phyloP scores from a whole-genome alignment of 1,284 basidiomycete species.

The Melampsora americana region DNA sequence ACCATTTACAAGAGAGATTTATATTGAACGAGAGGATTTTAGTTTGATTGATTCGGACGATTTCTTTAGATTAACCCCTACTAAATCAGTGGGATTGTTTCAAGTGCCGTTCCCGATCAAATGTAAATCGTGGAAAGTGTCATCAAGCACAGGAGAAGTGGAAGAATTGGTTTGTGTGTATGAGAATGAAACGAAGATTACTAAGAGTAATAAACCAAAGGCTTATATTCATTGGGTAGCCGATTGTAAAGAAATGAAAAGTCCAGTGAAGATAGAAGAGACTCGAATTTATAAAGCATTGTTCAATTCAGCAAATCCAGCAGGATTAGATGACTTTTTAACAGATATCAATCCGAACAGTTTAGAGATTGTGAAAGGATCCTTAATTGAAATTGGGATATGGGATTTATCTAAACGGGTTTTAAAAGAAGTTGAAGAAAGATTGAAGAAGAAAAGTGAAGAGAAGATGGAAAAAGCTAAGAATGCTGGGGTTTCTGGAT shows the following conservation, averaged over 20 bases:
- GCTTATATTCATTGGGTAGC: slow-evolving; percentile 98
- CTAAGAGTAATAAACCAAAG: slow-evolving; percentile 71
- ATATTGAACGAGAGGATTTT: slow-evolving; percentile 95
- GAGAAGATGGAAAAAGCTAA: slow-evolving; percentile 47
- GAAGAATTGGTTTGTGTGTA: slow-evolving; percentile 74
- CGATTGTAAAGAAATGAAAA: slow-evolving; percentile 70
- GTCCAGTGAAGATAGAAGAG: slow-evolving; percentile 81
- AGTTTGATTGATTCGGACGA: slow-evolving; percentile 78
- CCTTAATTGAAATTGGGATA: slow-evolving; percentile 85
- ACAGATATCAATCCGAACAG: slow-evolving; percentile 75
- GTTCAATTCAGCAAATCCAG: slow-evolving; percentile 90
- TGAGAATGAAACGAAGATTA: slow-evolving; percentile 61
- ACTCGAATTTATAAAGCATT: slow-evolving; percentile 86
- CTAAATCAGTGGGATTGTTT: slow-evolving; percentile 94
- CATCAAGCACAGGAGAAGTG: slow-evolving; percentile 68
- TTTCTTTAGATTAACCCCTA: slow-evolving; percentile 95
- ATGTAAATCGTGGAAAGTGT: slow-evolving; percentile 79
- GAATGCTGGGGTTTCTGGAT: slow-evolving; percentile 50
- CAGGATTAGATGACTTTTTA: slow-evolving; percentile 66
- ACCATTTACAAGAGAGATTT: slow-evolving; percentile 83
- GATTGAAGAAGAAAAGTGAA: slow-evolving; percentile 62
- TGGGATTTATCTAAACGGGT: slow-evolving; percentile 74
- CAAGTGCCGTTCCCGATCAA: slow-evolving; percentile 92
- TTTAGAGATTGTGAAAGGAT: slow-evolving; percentile 72
- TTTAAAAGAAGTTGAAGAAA: slow-evolving; percentile 65